Base-by-base conservation (phyloP, 2,329 filamentous ascomycete species). In the Xylariaceae sp. region DNA sequence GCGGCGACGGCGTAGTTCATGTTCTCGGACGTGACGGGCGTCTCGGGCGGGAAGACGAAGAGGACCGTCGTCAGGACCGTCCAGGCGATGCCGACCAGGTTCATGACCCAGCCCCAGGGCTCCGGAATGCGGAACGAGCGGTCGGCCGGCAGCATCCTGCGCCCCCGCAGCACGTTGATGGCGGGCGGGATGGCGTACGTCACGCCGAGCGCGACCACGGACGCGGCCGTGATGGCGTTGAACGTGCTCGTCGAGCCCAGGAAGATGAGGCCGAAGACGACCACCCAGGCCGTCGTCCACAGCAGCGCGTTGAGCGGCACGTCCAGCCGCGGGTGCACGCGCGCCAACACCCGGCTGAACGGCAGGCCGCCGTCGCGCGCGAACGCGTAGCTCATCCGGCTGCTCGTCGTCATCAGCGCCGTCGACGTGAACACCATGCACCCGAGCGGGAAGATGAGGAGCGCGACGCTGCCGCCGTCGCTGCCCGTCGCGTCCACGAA, bases 131-230 rank as follows among this genome's bases (percentile, higher is more conserved):
- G 67, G 54, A 84, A 84, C 0, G 71, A 54, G 28, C 79, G 66
- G 2, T 63, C 62, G 32, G 74, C 68, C 0, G 83, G 83, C 5
- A 87, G 63, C 66, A 78, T 78, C 34, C 68, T 76, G 6, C 83
- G 73, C 6, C 83, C 81, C 1, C 80, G 75, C 2, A 84, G 57
- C 40, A 78, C 73, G 50, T 88, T 85, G 49, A 88, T 78, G 0
- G 74, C 68, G 32, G 86, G 76, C 0, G 85, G 85, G 27, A 89
- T 85, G 5, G 75, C 84, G 50, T 89, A 89, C 2, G 81, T 82
- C 4, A 88, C 64, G 5, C 81, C 78, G 0, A 89, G 69, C 1
- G 83, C 76, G 6, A 88, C 82, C 0, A 88, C 83, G 0, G 81
- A 83, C 0, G 82, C 76, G 0, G 81, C 78, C 1, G 83, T 71